A percentile compares a stretch with the other conserved stretches of the same genome.
phyloP scores from a whole-genome alignment of 2,329 filamentous ascomycete genomes.

The Grosmannia serpens region DNA sequence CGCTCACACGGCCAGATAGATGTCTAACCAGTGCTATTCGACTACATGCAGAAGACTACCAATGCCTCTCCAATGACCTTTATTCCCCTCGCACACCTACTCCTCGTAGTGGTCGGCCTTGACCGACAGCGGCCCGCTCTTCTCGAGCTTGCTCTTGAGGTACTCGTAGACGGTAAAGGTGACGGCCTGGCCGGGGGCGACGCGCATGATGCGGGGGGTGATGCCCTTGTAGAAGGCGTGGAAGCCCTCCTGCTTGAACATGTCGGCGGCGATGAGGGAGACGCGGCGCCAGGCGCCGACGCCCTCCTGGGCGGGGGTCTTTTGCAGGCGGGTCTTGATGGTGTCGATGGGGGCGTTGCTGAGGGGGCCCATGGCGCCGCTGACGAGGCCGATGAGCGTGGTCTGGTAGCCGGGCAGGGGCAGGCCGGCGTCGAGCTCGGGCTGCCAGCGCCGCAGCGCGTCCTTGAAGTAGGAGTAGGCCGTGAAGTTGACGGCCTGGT shows the following conservation, averaged over 20 bases:
- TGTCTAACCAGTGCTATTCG: neutral
- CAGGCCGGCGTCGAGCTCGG: constrained; percentile 43
- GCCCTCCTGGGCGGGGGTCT: constrained; percentile 70
- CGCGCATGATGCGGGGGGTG: constrained; percentile 92
- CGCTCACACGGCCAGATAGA: too few relatives aligned
- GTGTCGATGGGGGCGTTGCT: constrained; percentile 98
- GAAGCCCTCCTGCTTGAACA: constrained; percentile 63
- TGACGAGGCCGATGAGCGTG: constrained; percentile 78
- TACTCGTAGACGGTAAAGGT: constrained; percentile 70
- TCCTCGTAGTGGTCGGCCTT: constrained; percentile 57
- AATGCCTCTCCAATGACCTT: neutral
- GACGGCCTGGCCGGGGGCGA: constrained; percentile 84
- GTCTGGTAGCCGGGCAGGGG: constrained; percentile 83
- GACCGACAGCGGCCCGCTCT: constrained; percentile 46
- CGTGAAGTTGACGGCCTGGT: constrained; percentile 98
- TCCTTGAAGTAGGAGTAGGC: constrained; percentile 92
- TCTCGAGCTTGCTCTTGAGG: constrained; percentile 61
- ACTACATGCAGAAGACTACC: neutral
- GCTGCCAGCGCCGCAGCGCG: constrained; percentile 60
- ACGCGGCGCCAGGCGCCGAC: constrained; percentile 75
- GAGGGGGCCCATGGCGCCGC: constrained; percentile 88
- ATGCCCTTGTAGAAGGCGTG: constrained; percentile 99
- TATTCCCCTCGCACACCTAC: constrained; percentile 23
- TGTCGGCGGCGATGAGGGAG: constrained; percentile 62
- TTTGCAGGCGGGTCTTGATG: constrained; percentile 94